Conservation (phyloP, 495 filamentous ascomycete species). For the Penicillium canariense region DNA sequence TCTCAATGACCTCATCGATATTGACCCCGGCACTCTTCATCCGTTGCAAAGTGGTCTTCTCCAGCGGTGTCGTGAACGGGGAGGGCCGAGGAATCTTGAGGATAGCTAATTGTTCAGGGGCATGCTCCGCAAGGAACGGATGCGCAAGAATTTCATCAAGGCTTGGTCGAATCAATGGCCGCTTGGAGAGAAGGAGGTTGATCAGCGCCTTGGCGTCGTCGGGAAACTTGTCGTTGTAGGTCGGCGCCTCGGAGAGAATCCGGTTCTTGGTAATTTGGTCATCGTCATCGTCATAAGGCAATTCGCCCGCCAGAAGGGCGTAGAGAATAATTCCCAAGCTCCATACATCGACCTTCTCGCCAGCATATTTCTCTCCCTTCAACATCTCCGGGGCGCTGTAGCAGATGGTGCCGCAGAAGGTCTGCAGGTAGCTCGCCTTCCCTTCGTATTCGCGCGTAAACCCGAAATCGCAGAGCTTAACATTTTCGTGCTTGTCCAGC, state of each 20-base stretch:
- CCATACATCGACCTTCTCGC: conserved; percentile 98
- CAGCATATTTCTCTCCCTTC: conserved; percentile 95
- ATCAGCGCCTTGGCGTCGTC: conserved; percentile 74
- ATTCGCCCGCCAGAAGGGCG: conserved; percentile 84
- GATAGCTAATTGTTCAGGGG: conserved; percentile 85
- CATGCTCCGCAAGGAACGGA: conserved; percentile 85
- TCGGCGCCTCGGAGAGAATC: conserved; percentile 81
- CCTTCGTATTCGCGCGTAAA: conserved; percentile 98
- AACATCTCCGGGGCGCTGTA: conserved; percentile 99
- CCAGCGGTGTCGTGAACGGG: conserved; percentile 82
- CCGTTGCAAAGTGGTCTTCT: conserved; percentile 86
- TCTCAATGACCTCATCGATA: conserved; percentile 90
- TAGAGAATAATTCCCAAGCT: conserved; percentile 96
- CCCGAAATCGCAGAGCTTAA: conserved; percentile 98
- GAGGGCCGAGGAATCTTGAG: conserved; percentile 79
- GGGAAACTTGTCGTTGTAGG: conserved; percentile 76
- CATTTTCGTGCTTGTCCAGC: conserved; percentile 94
- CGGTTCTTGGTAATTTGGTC: conserved; percentile 79
- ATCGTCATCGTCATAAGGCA: conserved; percentile 94
- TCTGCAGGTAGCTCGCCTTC: conserved; percentile 91
- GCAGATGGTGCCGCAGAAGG: conserved; percentile 96
- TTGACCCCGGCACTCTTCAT: conserved; percentile 96
- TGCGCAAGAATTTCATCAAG: conserved; percentile 86
- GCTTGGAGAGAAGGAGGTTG: conserved; percentile 77
- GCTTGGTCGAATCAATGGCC: conserved; percentile 78